Evolutionary conservation across 2,329 filamentous ascomycete genomes (phyloP), one percentile per base, ranked within the genome.

Genomic region (Emergomyces orientalis): DNA sequence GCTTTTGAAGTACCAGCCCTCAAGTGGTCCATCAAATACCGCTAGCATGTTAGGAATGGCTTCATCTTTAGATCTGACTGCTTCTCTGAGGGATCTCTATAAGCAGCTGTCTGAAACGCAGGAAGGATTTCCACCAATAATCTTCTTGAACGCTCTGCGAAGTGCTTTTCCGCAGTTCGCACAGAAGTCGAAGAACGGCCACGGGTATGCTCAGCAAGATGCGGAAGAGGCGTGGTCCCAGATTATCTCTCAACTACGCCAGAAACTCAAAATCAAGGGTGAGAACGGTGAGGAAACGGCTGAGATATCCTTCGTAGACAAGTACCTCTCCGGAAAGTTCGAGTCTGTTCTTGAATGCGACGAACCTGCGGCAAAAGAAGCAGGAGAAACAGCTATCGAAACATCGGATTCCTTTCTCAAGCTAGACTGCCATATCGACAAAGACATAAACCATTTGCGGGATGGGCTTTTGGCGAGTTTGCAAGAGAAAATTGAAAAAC

Each of bases 161-260:
- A 81, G 81, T 34, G 83, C 86, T 0, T 97, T 90, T 72, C 94
- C 94, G 11, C 94, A 97, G 73, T 99, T 99, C 73, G 91, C 91
- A 13, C 91, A 99, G 77, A 88, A 86, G 71, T 86, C 91, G 62
- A 92, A 90, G 74, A 87, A 88, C 39, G 89, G 90, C 27, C 82
- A 88, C 63, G 91, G 90, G 7, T 97, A 88, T 72, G 92, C 94
- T n/a, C 94, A 99, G 77, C 94, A 99, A 77, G 94, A 99, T 78
- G 94, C 94, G 0, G 94, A 99, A 76, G 94, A 99, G 76, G 94
- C 93, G 56, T 99, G 93, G 91, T 94, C 93, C 25, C 93, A 97
- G 73, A 95, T 99, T 65, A 79, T 99, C 6, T 86, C 88, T 54
- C 89, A 93, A 71, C 79, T 99, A 45, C 86, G 88, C 65, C 84